Base-by-base conservation (phyloP, 768 basidiomycete species). In the Agrocybe pediades region DNA sequence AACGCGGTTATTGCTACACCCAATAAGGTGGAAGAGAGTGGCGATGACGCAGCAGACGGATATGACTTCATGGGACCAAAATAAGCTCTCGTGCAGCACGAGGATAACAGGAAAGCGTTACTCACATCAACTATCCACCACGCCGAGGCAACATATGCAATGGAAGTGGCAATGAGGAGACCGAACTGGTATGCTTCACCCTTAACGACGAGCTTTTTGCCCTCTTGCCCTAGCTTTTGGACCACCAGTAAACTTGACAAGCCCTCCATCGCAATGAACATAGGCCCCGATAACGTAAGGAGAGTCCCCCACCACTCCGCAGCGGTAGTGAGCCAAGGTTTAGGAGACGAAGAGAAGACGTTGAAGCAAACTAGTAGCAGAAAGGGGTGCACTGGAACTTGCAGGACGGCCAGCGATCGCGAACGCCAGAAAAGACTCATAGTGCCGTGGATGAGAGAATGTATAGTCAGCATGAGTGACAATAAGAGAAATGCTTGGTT, bases 1-100 rank as follows among this genome's bases (percentile, higher is more conserved):
- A 96, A 88, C 9, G 92, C 85, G 0, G 95, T 93, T 53, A 96
- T 73, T 2, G 92, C 91, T 2, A 87, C 88, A 2, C 95, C 95
- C 16, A 98, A 77, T 9, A 98, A 75, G 2, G 95, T 95, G 1
- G 95, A 91, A 9, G 93, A 90, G 26, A 96, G 76, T 8, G 95
- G 90, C 0, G 92, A 90, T 8, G 86, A 81, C 5, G 92, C 88
- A 6, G 89, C 89, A 2, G 87, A 80, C 21, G 93, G 87, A 69
- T 94, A 95, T 2, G 89, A 83, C 87, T 92, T 57, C 23, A 49
- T 51, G 42, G 21, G 33, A 48, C 51, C 45, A 24, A 39, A 60
- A 63, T 60, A 64, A 49, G 29, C 29, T 55, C 26, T 42, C 1
- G 36, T 9, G 21, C 15, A 29, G 45, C 26, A 41, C 9, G 43